Percentiles rank a stretch among this genome's conserved stretches.
Evolutionary conservation across 1,139 yeast species (phyloP).

Genomic region (Taphrina betulina): DNA sequence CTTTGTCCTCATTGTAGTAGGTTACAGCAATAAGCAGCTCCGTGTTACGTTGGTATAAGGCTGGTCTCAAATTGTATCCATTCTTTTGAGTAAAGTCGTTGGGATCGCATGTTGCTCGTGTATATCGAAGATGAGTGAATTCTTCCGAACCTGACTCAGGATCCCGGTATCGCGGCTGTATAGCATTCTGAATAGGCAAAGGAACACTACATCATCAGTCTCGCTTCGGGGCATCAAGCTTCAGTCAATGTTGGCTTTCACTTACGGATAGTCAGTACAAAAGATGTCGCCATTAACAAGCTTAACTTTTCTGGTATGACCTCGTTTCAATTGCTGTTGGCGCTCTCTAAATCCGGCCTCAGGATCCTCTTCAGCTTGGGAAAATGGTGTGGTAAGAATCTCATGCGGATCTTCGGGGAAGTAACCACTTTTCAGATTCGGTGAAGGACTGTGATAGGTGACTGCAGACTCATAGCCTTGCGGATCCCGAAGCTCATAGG

Average conservation of each 20-base stretch:
- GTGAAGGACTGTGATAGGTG: background rate
- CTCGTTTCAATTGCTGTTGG: slow-evolving; percentile 49
- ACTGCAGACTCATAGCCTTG: too few relatives aligned
- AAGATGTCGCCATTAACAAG: slow-evolving; percentile 70
- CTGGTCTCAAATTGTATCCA: slow-evolving; percentile 77
- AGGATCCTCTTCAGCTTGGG: slow-evolving; percentile 23
- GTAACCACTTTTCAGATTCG: background rate
- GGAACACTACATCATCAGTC: slow-evolving; percentile 54
- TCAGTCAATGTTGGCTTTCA: too few relatives aligned
- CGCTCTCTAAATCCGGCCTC: slow-evolving; percentile 26
- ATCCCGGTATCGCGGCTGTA: slow-evolving; percentile 52
- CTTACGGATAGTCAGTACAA: slow-evolving; percentile 64
- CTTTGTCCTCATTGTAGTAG: slow-evolving; percentile 91
- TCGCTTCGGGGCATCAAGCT: too few relatives aligned
- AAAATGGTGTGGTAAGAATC: slow-evolving; percentile 10
- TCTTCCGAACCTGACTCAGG: slow-evolving; percentile 67
- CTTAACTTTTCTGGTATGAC: slow-evolving; percentile 64
- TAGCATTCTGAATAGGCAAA: slow-evolving; percentile 60
- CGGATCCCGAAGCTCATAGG: slow-evolving; percentile 1
- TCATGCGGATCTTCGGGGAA: slow-evolving; percentile 4
- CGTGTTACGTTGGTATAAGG: slow-evolving; percentile 72
- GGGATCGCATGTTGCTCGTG: slow-evolving; percentile 81
- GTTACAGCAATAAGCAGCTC: slow-evolving; percentile 87
- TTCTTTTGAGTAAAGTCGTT: slow-evolving; percentile 64
- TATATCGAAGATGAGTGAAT: slow-evolving; percentile 72